phyloP scores from a whole-genome alignment of 176 grass and related monocot genomes.

The Alopecurus myosuroides region DNA sequence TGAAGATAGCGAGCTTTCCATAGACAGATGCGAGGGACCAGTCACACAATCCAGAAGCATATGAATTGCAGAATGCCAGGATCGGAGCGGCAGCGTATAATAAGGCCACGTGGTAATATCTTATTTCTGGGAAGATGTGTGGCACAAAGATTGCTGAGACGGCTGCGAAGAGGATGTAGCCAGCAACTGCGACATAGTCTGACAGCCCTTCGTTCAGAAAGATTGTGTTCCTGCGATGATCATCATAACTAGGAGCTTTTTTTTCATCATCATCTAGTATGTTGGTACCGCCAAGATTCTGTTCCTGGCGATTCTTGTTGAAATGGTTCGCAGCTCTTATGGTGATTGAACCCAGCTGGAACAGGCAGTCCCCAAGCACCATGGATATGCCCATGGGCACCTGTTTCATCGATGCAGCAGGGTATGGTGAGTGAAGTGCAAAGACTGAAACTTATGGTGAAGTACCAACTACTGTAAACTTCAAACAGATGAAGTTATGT shows the following conservation, averaged over 20 bases:
- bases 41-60: constrained; percentile 29
- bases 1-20: constrained; percentile 36
- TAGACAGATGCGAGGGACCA: constrained; percentile 43
- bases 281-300: background rate
- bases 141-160: constrained; percentile 17
- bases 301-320: background rate
- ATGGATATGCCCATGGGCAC: constrained; percentile 44
- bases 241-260: constrained; percentile 11
- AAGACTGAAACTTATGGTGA: background rate
- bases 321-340: constrained; percentile 6
- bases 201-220: constrained; percentile 16
- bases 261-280: background rate
- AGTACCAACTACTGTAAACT: background rate
- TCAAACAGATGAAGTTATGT: background rate
- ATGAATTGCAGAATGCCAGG: constrained; percentile 41
- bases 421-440: background rate
- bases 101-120: constrained; percentile 27
- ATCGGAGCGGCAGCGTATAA: constrained; percentile 25
- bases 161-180: background rate
- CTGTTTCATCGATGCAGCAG: constrained; percentile 1
- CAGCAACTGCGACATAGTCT: background rate
- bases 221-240: background rate
- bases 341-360: constrained; percentile 22
- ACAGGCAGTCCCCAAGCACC: constrained; percentile 48
- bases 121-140: constrained; percentile 35